Percentiles rank a stretch among this genome's conserved stretches.
These are phyloP conservation scores for Leucosporidium scottii DNA, from an alignment of 768 basidiomycete genomes.

Conservation along the genomic window DNA sequence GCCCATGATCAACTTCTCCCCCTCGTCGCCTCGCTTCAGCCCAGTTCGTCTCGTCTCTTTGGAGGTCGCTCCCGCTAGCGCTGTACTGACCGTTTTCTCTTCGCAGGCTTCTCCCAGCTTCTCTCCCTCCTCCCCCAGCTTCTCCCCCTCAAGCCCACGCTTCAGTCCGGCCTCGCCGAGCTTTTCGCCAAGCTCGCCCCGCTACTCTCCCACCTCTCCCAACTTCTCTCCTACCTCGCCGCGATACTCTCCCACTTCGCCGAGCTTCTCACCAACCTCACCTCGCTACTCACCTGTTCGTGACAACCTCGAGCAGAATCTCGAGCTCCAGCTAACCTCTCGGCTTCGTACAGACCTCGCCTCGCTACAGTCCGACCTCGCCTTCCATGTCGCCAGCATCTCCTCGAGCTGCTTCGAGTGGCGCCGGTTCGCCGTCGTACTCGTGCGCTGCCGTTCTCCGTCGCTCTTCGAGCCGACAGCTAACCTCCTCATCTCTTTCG, in stretches of 20 bases:
- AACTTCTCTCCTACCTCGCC: constrained; percentile 48
- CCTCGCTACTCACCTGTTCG: constrained; percentile 51
- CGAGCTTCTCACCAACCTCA: constrained; percentile 36
- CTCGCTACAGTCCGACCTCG: constrained; percentile 13
- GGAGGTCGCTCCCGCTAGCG: no score
- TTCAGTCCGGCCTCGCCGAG: constrained; percentile 20
- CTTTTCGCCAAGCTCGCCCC: constrained; percentile 26
- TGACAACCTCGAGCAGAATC: constrained; percentile 35
- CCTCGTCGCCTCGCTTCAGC: constrained; percentile 23
- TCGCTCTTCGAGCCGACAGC: no score
- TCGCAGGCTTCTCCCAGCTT: constrained; percentile 33
- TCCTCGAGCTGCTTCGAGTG: no score
- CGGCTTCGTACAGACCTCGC: neutral
- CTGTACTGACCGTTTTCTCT: neutral
- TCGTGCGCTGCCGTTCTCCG: no score
- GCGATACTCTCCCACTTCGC: constrained; percentile 53
- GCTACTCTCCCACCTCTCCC: constrained; percentile 77
- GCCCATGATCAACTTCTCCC: constrained; percentile 39
- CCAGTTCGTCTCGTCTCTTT: neutral
- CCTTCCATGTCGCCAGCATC: constrained; percentile 1
- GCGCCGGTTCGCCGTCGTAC: no score
- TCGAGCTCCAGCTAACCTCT: constrained; percentile 3
- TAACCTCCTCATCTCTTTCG: neutral
- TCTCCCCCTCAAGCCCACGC: constrained; percentile 36
- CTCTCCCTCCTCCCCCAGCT: constrained; percentile 43